These are phyloP conservation scores for Yamadazyma conglobata DNA, from an alignment of 1,139 yeast species.

Conservation along the genomic window DNA sequence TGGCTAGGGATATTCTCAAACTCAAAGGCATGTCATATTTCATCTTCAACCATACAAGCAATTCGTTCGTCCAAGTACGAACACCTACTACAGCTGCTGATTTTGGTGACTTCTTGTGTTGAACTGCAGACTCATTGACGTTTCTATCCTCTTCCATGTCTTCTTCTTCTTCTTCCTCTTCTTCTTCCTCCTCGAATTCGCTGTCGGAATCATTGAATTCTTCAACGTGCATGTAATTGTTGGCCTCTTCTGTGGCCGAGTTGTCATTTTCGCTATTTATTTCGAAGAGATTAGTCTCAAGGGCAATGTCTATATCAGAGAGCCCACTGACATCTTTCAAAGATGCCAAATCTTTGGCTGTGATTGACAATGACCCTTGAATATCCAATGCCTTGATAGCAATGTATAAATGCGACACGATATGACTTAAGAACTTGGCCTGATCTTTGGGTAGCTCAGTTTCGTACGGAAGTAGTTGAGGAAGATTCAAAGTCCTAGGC, in stretches of 20 bases:
- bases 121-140: conserved; percentile 31
- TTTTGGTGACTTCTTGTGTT: conserved; percentile 59
- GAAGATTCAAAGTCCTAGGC: conserved; percentile 57
- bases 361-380: conserved; percentile 67
- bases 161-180: conserved; percentile 32
- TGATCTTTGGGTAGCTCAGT: conserved; percentile 70
- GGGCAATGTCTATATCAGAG: conserved; percentile 49
- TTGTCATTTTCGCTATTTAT: conserved; percentile 14
- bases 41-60: conserved; percentile 75
- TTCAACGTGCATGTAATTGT: conserved; percentile 19
- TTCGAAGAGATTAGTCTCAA: conserved; percentile 51
- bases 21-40: conserved; percentile 77
- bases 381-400: conserved; percentile 76
- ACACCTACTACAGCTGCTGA: conserved; percentile 75
- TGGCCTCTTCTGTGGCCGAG: conserved; percentile 20
- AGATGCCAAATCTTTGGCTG: conserved; percentile 57
- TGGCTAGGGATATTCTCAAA: conserved; percentile 59
- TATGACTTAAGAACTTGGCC: conserved; percentile 72
- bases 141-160: conserved; percentile 26
- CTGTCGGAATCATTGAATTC: conserved; percentile 26
- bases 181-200: conserved; percentile 33
- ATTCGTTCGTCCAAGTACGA: conserved; percentile 86
- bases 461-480: conserved; percentile 68
- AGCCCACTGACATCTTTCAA: conserved; percentile 29
- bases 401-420: conserved; percentile 73